A percentile compares a stretch with the other conserved stretches of the same genome.
Evolutionary conservation across 2,329 filamentous ascomycete genomes (phyloP).

Genomic region (Xylariaceae sp.): DNA sequence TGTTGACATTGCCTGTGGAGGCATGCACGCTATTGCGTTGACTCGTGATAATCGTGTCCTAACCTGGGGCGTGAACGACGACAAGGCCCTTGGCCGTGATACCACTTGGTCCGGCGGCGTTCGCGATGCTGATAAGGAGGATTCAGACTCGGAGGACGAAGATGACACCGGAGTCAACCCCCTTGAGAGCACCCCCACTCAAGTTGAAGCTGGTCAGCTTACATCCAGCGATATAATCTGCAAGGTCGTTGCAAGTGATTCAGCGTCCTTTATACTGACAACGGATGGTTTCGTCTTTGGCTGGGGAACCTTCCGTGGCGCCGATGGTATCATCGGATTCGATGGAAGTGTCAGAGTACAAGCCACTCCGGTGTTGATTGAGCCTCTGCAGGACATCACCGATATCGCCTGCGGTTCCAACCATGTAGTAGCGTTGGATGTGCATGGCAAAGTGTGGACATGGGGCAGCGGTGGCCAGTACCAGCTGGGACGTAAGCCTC

Average conservation of each 20-base stretch:
- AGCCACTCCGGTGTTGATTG: conserved; percentile 43
- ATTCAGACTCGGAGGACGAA: conserved; percentile 37
- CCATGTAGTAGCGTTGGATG: conserved; percentile 64
- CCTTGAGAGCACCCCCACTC: conserved; percentile 62
- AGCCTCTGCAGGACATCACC: conserved; percentile 58
- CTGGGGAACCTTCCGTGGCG: conserved; percentile 61
- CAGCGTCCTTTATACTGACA: conserved; percentile 60
- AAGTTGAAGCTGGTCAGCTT: conserved; percentile 56
- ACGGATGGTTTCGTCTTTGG: conserved; percentile 61
- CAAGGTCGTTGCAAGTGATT: conserved; percentile 58
- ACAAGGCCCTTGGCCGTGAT: conserved; percentile 65
- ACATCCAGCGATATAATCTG: conserved; percentile 59
- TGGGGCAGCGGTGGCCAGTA: conserved; percentile 80
- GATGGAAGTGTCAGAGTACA: conserved; percentile 49
- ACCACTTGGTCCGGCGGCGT: conserved; percentile 62
- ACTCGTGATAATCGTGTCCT: conserved; percentile 68
- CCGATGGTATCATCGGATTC: conserved; percentile 62
- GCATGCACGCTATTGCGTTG: conserved; percentile 66
- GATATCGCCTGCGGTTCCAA: conserved; percentile 63
- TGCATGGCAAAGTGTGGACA: conserved; percentile 64
- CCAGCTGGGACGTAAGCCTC: conserved; percentile 63
- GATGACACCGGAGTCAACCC: conserved; percentile 66
- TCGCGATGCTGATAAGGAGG: conserved; percentile 50
- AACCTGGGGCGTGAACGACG: conserved; percentile 79
- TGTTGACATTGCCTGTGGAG: conserved; percentile 61